Evolutionary conservation across 768 basidiomycete genomes (phyloP).

Genomic region (Peribolospora baueri): DNA sequence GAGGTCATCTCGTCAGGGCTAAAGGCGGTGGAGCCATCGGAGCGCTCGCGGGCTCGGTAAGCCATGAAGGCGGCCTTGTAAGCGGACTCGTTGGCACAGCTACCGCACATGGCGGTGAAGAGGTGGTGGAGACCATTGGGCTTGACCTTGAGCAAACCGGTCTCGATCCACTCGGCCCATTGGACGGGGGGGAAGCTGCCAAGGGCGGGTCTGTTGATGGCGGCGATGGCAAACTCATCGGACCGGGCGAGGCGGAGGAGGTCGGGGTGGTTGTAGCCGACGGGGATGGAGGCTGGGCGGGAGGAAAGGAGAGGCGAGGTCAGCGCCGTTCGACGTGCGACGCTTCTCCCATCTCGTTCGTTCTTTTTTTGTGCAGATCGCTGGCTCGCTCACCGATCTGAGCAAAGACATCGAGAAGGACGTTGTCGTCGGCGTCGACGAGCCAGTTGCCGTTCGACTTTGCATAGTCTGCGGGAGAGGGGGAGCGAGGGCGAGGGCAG

Average conservation of each 20-base stretch:
- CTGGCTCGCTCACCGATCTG: conserved; percentile 14
- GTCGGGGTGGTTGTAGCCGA: conserved; percentile 21
- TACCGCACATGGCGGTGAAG: conserved; percentile 16
- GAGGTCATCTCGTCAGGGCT: conserved; percentile 10
- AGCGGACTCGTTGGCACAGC: conserved; percentile 17
- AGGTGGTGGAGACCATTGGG: conserved; percentile 22
- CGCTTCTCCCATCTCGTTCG: not conserved
- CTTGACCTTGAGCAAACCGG: conserved; percentile 20
- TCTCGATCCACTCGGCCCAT: conserved; percentile 17
- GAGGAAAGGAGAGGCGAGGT: not conserved
- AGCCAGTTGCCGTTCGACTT: conserved; percentile 19
- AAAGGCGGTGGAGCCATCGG: conserved; percentile 3
- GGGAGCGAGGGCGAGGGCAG: no score
- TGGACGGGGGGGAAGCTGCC: conserved; percentile 21
- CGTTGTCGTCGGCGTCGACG: conserved; percentile 24
- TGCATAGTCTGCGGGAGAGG: not conserved
- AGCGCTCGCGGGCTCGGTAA: conserved; percentile 16
- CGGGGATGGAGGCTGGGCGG: conserved; percentile 15
- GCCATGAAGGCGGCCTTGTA: conserved; percentile 24
- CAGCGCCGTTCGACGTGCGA: conserved; percentile 1
- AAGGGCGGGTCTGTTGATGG: conserved; percentile 22
- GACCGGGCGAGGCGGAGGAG: conserved; percentile 16
- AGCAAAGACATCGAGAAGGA: conserved; percentile 21
- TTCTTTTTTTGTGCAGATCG: not conserved
- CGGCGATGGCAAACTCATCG: conserved; percentile 20